Evolutionary conservation across 352 stramenopile species (phyloP).

Genomic region (Phytophthora palmivora): DNA sequence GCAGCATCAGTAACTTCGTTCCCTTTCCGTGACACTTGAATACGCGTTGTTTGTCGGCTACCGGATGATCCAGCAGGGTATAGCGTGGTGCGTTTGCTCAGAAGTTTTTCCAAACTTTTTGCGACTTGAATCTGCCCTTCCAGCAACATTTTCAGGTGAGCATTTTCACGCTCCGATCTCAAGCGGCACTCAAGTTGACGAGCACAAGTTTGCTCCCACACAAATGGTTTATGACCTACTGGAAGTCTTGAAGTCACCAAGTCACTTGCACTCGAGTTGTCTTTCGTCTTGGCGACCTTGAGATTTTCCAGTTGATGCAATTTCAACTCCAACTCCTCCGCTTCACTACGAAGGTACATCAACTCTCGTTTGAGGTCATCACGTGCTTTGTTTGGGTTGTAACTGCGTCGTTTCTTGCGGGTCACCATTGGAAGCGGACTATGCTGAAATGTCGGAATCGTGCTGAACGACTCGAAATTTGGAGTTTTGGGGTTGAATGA

Average conservation of each 20-base stretch:
- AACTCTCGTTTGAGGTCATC: constrained; percentile 34
- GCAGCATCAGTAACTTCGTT: constrained; percentile 26
- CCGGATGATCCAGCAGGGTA: constrained; percentile 19
- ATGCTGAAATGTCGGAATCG: background rate
- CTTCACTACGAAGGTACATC: constrained; percentile 26
- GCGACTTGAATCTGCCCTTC: constrained; percentile 34
- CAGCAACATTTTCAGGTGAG: constrained; percentile 30
- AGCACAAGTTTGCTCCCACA: constrained; percentile 33
- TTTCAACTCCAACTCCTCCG: constrained; percentile 26
- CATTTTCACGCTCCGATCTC: constrained; percentile 35
- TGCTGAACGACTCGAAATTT: background rate
- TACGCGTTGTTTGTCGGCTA: constrained; percentile 28
- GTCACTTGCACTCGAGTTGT: constrained; percentile 2
- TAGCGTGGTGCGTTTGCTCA: constrained; percentile 24
- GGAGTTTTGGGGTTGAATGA: background rate
- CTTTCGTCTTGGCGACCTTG: constrained; percentile 17
- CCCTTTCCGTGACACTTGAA: constrained; percentile 24
- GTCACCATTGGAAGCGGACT: background rate
- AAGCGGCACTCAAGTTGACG: constrained; percentile 23
- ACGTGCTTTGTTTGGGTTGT: constrained; percentile 40
- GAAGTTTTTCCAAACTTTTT: constrained; percentile 34
- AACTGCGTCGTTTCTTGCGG: constrained; percentile 22
- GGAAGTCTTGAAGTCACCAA: background rate
- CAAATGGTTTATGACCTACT: constrained; percentile 5
- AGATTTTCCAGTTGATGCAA: constrained; percentile 23